Evolutionary conservation across 495 filamentous ascomycete species (phyloP).

Genomic region (Neurospora africana): DNA sequence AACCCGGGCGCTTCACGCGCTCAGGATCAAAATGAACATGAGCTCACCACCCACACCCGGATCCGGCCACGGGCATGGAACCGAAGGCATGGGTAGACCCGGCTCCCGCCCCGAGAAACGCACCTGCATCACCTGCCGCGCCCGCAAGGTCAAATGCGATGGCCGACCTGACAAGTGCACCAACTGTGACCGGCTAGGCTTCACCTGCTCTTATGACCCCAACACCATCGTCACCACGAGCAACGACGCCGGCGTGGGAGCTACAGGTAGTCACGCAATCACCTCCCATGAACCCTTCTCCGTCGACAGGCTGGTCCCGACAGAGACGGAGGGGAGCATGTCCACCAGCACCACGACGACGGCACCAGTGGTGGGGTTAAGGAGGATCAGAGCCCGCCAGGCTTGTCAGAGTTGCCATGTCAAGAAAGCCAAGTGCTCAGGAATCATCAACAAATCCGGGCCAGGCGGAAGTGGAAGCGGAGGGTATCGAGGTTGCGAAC

Average conservation of each 20-base stretch:
- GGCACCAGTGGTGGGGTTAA: neutral
- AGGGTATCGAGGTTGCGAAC: slow-evolving; percentile 20
- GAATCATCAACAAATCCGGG: slow-evolving; percentile 25
- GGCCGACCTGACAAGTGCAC: slow-evolving; percentile 33
- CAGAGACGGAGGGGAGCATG: slow-evolving; percentile 4
- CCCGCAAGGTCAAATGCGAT: slow-evolving; percentile 41
- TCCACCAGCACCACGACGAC: slow-evolving; percentile 18
- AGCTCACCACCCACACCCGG: neutral
- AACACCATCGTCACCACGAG: slow-evolving; percentile 8
- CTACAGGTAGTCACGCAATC: neutral
- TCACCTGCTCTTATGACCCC: slow-evolving; percentile 39
- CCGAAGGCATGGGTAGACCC: neutral
- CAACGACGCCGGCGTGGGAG: neutral
- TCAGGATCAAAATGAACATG: neutral
- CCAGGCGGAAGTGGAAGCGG: neutral
- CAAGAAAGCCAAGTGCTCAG: slow-evolving; percentile 39
- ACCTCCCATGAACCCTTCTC: neutral
- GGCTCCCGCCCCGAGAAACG: neutral
- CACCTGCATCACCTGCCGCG: slow-evolving; percentile 38
- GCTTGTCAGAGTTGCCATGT: slow-evolving; percentile 39
- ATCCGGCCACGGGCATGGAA: neutral
- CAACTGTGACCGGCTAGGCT: slow-evolving; percentile 40
- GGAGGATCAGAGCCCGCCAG: slow-evolving; percentile 28
- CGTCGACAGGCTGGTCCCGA: neutral
- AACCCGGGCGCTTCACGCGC: neutral